phyloP scores from a whole-genome alignment of 192 early-diverging fungal genomes.

The Spinellus fusiger region DNA sequence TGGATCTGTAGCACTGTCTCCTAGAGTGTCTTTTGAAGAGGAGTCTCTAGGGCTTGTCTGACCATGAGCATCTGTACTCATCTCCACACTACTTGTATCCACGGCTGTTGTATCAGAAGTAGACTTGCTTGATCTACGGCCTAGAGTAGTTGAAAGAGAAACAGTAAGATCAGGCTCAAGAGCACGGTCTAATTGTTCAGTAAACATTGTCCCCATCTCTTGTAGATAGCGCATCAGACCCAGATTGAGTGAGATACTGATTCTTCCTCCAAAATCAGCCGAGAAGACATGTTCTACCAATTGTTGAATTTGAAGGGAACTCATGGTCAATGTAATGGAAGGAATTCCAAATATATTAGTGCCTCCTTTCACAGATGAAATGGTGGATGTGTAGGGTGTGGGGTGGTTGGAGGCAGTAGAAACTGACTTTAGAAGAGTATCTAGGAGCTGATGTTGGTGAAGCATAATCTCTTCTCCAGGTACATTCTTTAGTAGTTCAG shows the following conservation, averaged over 20 bases:
- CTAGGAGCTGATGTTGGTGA: background rate
- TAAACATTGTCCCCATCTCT: constrained; percentile 34
- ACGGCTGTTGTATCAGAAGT: background rate
- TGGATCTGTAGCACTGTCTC: background rate
- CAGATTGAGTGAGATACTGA: constrained; percentile 42
- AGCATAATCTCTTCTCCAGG: constrained; percentile 20
- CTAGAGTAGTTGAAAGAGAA: background rate
- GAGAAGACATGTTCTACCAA: constrained; percentile 30
- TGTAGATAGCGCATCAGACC: constrained; percentile 39
- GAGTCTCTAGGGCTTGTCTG: too few relatives aligned
- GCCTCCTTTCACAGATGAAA: constrained; percentile 8
- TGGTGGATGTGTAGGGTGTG: background rate
- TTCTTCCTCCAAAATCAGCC: constrained; percentile 33
- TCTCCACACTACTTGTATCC: background rate
- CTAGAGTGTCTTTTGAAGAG: background rate
- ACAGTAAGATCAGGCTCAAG: background rate
- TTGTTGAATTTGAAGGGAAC: constrained; percentile 17
- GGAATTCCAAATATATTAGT: constrained; percentile 39
- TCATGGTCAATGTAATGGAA: constrained; percentile 33
- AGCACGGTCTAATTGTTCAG: constrained; percentile 29
- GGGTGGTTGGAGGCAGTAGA: background rate
- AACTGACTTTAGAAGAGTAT: background rate
- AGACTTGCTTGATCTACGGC: background rate
- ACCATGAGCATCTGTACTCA: background rate
- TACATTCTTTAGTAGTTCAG: constrained; percentile 30